These are phyloP conservation scores for Tolypocladium sp. DNA, from an alignment of 2,329 filamentous ascomycete species.

Conservation along the genomic window DNA sequence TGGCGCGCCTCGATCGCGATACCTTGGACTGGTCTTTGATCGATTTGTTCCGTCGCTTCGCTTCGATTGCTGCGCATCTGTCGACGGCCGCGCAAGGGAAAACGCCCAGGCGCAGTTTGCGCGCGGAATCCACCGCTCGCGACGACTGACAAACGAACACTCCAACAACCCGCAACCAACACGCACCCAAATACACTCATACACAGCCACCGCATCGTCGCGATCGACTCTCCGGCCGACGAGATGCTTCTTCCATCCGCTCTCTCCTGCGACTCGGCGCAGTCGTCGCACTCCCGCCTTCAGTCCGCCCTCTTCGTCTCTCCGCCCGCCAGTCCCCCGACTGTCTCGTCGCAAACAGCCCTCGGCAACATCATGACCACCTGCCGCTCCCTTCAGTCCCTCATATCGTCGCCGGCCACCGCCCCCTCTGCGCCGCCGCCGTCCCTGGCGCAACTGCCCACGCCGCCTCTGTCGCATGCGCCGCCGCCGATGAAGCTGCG, in stretches of 20 bases:
- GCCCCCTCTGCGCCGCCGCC: constrained; percentile 20
- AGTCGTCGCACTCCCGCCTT: constrained; percentile 30
- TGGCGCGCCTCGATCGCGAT: not conserved
- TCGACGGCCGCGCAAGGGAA: not conserved
- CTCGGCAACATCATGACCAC: constrained; percentile 48
- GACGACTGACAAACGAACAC: not conserved
- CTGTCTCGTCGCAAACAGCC: constrained; percentile 32
- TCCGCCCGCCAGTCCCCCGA: constrained; percentile 48
- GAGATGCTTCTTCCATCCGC: constrained; percentile 52
- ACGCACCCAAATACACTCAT: not conserved
- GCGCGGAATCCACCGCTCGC: not conserved
- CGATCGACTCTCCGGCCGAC: not conserved
- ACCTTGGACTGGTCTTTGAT: not conserved
- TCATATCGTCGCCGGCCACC: constrained; percentile 35
- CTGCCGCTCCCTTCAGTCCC: constrained; percentile 52
- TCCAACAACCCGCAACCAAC: not conserved
- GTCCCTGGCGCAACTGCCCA: constrained; percentile 34
- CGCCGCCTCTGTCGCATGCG: constrained; percentile 45
- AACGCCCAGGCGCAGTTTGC: not conserved
- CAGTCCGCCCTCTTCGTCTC: constrained; percentile 45
- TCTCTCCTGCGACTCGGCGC: constrained; percentile 47
- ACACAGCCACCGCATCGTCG: not conserved
- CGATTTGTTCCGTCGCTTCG: not conserved
- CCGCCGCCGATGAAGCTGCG: constrained; percentile 44
- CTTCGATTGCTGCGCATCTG: not conserved